Base-by-base conservation (phyloP, 257 asterid species). In the Jacaranda mimosifolia region DNA sequence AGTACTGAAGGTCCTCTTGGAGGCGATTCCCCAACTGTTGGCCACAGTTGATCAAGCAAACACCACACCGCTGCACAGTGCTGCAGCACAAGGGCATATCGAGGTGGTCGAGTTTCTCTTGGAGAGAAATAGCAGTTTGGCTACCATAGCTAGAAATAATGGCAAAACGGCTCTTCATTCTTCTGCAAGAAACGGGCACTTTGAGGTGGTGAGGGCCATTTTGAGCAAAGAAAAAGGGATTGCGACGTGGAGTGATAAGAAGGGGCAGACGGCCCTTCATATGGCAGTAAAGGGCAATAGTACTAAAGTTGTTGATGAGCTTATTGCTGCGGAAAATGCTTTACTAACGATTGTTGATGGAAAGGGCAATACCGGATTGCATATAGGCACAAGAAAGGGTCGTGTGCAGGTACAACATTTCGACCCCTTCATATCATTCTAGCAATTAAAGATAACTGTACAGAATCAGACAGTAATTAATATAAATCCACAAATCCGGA, bases 191-290 rank as follows among this genome's bases (percentile, higher is more conserved):
- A 85, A 84, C 59, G 97, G 94, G 2, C 96, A 89, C 40, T 76
- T 40, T 21, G 87, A 82, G 70, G 94, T 90, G 38, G 94, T 92
- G 77, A 90, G 85, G 69, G 88, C 94, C 80, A 78, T 92, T 67
- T 19, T 90, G 52, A 79, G 87, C 76, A 92, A 86, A 84, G 94
- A 89, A 65, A 87, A 78, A 12, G 85, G 93, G 36, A 87, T 92
- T 4, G 80, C 75, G 7, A 76, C 80, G 9, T 85, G 97, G 88
- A 86, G 76, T 8, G 97, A 92, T 73, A 92, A 89, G 80, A 92
- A 92, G 81, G 96, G 97, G 8, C 96, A 92, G 63, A 92, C 96
- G 0, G 96, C 97, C 73, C 94, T 92, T 80, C 97, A 92, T 65
- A 90, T 92, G 97, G 96, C 96, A 0, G 96, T 82, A 18, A 92